Evolutionary conservation across 2,329 filamentous ascomycete species (phyloP).

Genomic region (Malbranchea zuffiana): DNA sequence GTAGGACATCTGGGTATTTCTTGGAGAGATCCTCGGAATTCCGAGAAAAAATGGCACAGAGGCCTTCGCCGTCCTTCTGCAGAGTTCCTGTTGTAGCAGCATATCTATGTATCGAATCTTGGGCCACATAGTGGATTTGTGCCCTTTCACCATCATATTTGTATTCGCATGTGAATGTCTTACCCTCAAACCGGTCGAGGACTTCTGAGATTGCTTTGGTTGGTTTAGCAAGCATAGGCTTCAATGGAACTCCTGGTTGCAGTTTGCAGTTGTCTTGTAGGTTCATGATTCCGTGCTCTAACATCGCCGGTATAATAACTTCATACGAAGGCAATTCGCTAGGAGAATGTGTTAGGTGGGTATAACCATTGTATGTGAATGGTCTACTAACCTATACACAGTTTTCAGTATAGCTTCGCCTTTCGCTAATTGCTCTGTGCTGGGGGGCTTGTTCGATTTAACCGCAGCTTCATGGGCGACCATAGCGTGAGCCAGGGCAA

Average conservation of each 20-base stretch:
- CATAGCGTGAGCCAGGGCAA: slow-evolving; percentile 79
- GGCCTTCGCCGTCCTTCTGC: slow-evolving; percentile 55
- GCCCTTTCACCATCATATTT: slow-evolving; percentile 97
- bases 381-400: slow-evolving; percentile 60
- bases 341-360: slow-evolving; percentile 7
- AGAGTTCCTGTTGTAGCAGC: slow-evolving; percentile 49
- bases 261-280: slow-evolving; percentile 79
- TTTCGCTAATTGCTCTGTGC: slow-evolving; percentile 64
- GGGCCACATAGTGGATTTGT: slow-evolving; percentile 95
- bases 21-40: slow-evolving; percentile 96
- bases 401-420: slow-evolving; percentile 80
- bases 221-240: slow-evolving; percentile 97
- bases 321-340: slow-evolving; percentile 94
- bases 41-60: slow-evolving; percentile 89
- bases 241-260: slow-evolving; percentile 83
- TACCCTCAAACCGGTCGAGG: slow-evolving; percentile 86
- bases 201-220: slow-evolving; percentile 98
- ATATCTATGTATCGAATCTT: slow-evolving; percentile 61
- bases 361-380: too few relatives aligned
- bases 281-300: slow-evolving; percentile 74
- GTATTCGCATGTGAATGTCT: slow-evolving; percentile 95
- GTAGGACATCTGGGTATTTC: slow-evolving; percentile 93
- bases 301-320: slow-evolving; percentile 80
- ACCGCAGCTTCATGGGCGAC: slow-evolving; percentile 69
- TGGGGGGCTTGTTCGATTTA: slow-evolving; percentile 57